These are phyloP conservation scores for Aegilops umbellulata DNA, from an alignment of 176 grass and related monocot species.

Conservation along the genomic window DNA sequence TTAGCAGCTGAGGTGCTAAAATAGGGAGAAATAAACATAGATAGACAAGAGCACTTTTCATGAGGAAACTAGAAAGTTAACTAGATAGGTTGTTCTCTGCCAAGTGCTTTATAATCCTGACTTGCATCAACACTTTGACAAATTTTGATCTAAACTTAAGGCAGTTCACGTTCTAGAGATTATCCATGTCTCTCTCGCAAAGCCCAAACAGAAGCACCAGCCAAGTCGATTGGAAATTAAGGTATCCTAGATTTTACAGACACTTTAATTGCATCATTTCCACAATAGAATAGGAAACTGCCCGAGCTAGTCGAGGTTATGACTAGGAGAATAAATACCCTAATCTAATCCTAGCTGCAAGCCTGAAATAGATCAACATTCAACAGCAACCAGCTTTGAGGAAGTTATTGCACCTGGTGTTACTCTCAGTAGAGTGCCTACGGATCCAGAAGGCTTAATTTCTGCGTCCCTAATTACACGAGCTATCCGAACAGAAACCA, in stretches of 20 bases:
- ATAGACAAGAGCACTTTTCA: background rate
- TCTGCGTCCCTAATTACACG: background rate
- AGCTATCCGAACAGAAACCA: background rate
- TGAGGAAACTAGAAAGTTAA: too few relatives aligned
- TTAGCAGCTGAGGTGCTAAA: too few relatives aligned
- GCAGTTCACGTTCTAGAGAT: background rate
- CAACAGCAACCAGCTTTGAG: background rate
- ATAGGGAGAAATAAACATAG: background rate
- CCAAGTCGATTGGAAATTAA: background rate
- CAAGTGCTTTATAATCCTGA: background rate
- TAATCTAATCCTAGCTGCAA: background rate
- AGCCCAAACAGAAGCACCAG: background rate
- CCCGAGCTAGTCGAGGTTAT: too few relatives aligned
- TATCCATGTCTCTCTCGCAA: background rate
- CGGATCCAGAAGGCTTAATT: background rate
- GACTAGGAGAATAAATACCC: background rate
- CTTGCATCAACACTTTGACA: background rate
- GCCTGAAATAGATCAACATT: background rate
- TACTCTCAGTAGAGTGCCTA: too few relatives aligned
- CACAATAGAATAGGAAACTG: background rate
- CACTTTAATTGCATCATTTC: background rate
- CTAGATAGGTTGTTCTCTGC: background rate
- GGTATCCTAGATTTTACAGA: background rate
- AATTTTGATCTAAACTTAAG: background rate
- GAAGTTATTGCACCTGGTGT: too few relatives aligned